These are phyloP conservation scores for Calycina herbarum DNA, from an alignment of 2,329 filamentous ascomycete genomes.

Conservation along the genomic window DNA sequence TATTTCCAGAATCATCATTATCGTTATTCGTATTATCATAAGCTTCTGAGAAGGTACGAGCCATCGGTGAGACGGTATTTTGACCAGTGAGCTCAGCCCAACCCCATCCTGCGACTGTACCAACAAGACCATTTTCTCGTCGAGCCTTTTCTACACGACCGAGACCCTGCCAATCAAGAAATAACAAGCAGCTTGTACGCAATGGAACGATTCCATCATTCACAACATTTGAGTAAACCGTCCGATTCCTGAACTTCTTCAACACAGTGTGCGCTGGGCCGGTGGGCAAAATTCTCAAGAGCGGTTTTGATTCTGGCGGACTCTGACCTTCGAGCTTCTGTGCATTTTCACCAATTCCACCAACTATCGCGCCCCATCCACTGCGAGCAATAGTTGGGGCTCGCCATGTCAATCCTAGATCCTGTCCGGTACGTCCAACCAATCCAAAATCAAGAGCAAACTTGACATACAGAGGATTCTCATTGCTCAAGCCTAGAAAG, in stretches of 20 bases:
- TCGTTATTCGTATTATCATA: conserved; percentile 18
- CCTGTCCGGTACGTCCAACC: conserved; percentile 93
- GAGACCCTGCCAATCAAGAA: conserved; percentile 93
- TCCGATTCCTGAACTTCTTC: conserved; percentile 85
- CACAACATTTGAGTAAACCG: conserved; percentile 94
- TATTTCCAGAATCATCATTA: conserved; percentile 35
- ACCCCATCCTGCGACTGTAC: conserved; percentile 89
- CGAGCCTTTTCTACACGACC: conserved; percentile 93
- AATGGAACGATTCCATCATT: conserved; percentile 97
- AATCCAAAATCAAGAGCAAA: conserved; percentile 96
- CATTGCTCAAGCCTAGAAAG: conserved; percentile 89
- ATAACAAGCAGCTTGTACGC: conserved; percentile 92
- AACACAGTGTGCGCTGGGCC: conserved; percentile 87
- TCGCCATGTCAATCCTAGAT: conserved; percentile 91
- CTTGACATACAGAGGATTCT: conserved; percentile 95
- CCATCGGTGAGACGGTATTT: conserved; percentile 43
- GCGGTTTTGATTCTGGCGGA: conserved; percentile 81
- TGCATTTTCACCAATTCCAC: conserved; percentile 72
- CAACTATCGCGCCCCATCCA: conserved; percentile 85
- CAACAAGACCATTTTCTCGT: conserved; percentile 86
- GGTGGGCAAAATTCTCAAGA: conserved; percentile 84
- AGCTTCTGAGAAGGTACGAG: conserved; percentile 27
- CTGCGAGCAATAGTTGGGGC: conserved; percentile 81
- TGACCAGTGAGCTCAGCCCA: conserved; percentile 87
- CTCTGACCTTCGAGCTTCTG: conserved; percentile 58